Evolutionary conservation across 1,139 yeast species (phyloP), one percentile per base, ranked within the genome.

Genomic region (Yamadazyma mexicana): DNA sequence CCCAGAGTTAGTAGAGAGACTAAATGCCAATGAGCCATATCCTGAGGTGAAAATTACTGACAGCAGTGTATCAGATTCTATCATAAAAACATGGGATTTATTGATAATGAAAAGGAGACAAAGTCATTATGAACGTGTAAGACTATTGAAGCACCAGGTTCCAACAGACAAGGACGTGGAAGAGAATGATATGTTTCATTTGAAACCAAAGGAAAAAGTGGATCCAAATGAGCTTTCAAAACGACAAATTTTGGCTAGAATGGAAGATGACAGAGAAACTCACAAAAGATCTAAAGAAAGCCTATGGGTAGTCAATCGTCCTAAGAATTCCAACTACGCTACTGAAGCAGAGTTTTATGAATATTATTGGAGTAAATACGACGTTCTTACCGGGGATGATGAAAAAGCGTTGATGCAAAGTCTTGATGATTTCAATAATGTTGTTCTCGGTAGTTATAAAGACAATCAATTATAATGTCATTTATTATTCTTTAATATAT

Each of bases 231-330:
- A 59, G 35, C 55, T 75, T 11, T 58, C 80, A 2, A 72, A 71
- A 40, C 72, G 75, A 35, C 84, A 83, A 49, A 80, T 85, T 11
- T 57, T 85, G n/a, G 68, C 77, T 29, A 67, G 96, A 44, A 86
- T 88, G 80, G 95, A 88, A 56, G 92, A 85, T 46, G 96, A 88
- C 56, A 66, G 96, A 48, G 96, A 88, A 56, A 69, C 92, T 7
- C 88, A 85, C 50, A 88, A 88, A 55, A 73, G 86, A 43, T 77
- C 84, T 12, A 86, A 87, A 50, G 96, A 88, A 54, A 75, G 71
- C 17, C 65, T 82, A 25, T 87, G 95, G 95, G 76, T 79, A 11
- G 80, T 84, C 0, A 71, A 71, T 22, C 58, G 86, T 44, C 73
- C 75, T 14, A 66, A 67, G 39, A 68, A 66, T 5, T 37, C 59